phyloP scores from a whole-genome alignment of 179 eudicot species.

The Beta macrorhiza region DNA sequence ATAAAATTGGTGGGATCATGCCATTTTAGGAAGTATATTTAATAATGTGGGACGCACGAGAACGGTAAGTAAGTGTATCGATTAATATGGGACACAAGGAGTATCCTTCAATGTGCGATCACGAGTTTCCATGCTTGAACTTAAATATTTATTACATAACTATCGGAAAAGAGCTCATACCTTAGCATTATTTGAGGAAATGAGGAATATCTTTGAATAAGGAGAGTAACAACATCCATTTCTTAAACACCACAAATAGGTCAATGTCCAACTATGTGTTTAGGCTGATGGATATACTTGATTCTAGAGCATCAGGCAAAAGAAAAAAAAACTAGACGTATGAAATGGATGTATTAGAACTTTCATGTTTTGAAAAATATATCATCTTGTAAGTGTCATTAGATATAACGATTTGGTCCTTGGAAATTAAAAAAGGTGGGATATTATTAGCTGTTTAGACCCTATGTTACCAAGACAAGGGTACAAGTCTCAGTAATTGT shows the following conservation, averaged over 20 bases:
- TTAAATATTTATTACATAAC: not conserved
- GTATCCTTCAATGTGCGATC: not conserved
- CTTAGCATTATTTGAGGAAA: not conserved
- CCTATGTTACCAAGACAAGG: not conserved
- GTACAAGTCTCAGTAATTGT: too few relatives aligned
- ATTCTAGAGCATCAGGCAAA: too few relatives aligned
- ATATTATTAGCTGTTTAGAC: not conserved
- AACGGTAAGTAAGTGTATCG: too few relatives aligned
- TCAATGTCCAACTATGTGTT: not conserved
- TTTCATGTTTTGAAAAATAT: too few relatives aligned
- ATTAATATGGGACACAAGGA: too few relatives aligned
- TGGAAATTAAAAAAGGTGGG: not conserved
- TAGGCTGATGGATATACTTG: not conserved
- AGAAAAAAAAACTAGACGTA: too few relatives aligned
- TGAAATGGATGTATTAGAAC: too few relatives aligned
- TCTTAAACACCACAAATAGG: not conserved
- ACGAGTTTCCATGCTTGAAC: not conserved
- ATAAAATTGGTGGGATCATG: too few relatives aligned
- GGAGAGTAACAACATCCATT: not conserved
- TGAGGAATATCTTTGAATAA: not conserved
- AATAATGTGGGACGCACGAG: too few relatives aligned
- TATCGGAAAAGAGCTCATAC: not conserved
- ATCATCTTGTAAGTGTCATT: too few relatives aligned
- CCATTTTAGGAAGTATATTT: too few relatives aligned
- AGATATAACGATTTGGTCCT: too few relatives aligned